phyloP scores from a whole-genome alignment of 768 basidiomycete species.

The Pleurotus pulmonarius region DNA sequence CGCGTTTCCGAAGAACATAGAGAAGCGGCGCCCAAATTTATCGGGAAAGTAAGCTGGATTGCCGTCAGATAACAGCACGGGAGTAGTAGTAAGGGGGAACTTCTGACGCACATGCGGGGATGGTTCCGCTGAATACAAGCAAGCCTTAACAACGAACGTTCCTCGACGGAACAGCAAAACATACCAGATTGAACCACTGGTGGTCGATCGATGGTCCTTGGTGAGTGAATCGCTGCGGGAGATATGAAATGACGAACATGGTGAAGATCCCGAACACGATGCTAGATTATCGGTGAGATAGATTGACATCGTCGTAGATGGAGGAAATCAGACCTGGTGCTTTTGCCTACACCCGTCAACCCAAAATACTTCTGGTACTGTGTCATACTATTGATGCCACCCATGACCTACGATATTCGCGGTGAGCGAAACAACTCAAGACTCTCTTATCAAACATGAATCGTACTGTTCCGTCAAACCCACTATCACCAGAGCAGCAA shows the following conservation, averaged over 20 bases:
- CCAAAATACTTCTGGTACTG: slow-evolving; percentile 47
- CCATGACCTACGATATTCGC: slow-evolving; percentile 37
- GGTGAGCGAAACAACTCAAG: neutral
- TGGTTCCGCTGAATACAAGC: slow-evolving; percentile 31
- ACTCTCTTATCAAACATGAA: neutral
- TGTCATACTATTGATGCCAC: slow-evolving; percentile 47
- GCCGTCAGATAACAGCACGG: neutral
- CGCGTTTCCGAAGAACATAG: slow-evolving; percentile 46
- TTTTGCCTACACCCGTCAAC: slow-evolving; percentile 35
- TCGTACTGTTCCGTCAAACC: slow-evolving; percentile 50
- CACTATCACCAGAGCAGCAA: slow-evolving; percentile 48
- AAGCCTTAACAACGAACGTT: slow-evolving; percentile 3
- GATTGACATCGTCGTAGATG: neutral
- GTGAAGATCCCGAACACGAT: slow-evolving; percentile 56
- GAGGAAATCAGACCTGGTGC: slow-evolving; percentile 31
- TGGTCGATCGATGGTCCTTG: neutral
- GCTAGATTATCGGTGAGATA: slow-evolving; percentile 15
- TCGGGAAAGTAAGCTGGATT: slow-evolving; percentile 41
- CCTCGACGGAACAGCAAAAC: slow-evolving; percentile 7
- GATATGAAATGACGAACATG: slow-evolving; percentile 24
- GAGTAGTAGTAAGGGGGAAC: neutral
- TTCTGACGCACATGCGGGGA: slow-evolving; percentile 35
- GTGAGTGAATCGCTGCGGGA: neutral
- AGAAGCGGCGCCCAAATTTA: slow-evolving; percentile 43
- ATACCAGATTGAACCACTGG: slow-evolving; percentile 37